Conservation (phyloP, 139 green algal genomes). For the Chlorella sp. region DNA sequence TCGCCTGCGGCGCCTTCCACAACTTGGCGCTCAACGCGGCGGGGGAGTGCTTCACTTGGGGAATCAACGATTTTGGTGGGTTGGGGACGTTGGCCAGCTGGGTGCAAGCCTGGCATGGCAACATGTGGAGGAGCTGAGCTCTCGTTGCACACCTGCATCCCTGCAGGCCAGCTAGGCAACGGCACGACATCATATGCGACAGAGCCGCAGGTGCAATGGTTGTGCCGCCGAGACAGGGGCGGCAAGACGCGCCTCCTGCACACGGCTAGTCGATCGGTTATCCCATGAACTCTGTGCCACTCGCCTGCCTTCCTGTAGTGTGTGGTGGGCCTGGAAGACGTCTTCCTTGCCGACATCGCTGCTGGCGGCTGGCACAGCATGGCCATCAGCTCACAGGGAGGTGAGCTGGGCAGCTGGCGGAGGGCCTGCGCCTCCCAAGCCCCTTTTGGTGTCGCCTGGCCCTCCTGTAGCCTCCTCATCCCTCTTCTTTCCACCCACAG, state of each 20-base stretch:
- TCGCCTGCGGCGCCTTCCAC: slow-evolving; percentile 88
- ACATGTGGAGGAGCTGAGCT: too few species aligned
- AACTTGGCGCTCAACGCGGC: slow-evolving; percentile 70
- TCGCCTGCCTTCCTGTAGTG: slow-evolving; percentile 22
- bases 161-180: slow-evolving; percentile 70
- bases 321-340: slow-evolving; percentile 58
- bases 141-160: background rate
- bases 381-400: slow-evolving; percentile 60
- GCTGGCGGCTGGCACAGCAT: slow-evolving; percentile 88
- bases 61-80: slow-evolving; percentile 87
- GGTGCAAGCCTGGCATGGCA: too few species aligned
- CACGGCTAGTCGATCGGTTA: too few species aligned
- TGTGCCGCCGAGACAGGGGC: too few species aligned
- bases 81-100: too few species aligned
- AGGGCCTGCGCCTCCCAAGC: background rate
- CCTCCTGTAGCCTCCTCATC: background rate
- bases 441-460: background rate
- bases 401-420: slow-evolving; percentile 18
- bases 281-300: too few species aligned
- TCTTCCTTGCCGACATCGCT: slow-evolving; percentile 72
- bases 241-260: too few species aligned
- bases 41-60: slow-evolving; percentile 43
- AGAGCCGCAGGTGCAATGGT: too few species aligned
- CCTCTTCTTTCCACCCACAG: slow-evolving; percentile 15
- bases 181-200: slow-evolving; percentile 76